Base-by-base conservation (phyloP, 768 basidiomycete species). In the Boletus reticuloceps region DNA sequence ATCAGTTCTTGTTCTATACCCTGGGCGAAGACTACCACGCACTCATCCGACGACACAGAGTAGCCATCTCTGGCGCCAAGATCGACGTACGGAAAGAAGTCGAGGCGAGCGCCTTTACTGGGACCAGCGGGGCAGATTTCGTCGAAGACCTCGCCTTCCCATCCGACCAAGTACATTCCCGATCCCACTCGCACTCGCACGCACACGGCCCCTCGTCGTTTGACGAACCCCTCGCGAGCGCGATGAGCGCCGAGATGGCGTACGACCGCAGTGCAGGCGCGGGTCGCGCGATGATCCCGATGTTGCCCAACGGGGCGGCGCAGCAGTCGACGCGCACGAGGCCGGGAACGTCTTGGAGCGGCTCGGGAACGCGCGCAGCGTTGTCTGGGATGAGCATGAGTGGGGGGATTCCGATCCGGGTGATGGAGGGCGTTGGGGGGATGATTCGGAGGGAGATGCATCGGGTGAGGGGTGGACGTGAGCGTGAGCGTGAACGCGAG, bases 1-100 rank as follows among this genome's bases (percentile, higher is more conserved):
- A 92, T 60, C 91, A 95, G 56, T 91, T 96, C 67, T 77, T 85
- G 12, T 96, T 96, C 75, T 79, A 82, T 61, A 79, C 83, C 2
- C 78, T 93, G 1, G 83, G 83, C 13, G 83, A 87, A 58, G 86
- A 93, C 61, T 91, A 92, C 64, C 85, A 91, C 53, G 86, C 89
- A 0, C 81, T 89, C n/a, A 81, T 87, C 37, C 82, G 84, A 34
- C 77, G 79, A 5, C 82, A 81, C 57, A 81, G 82, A 51, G 76
- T 89, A 44, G 83, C 84, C 53, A 75, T 86, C 34, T 69, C 75
- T 1, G 82, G 80, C 2, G 47, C 64, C 37, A 83, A 81, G 77
- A 80, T 94, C 51, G 82, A 86, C 14, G 91, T 92, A 8, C 81
- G 89, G 17, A 79, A 77, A 47, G 82, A 88, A 47, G 86, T 94